Conservation (phyloP, 2,329 filamentous ascomycete species). For the Hypoxylon sp. region DNA sequence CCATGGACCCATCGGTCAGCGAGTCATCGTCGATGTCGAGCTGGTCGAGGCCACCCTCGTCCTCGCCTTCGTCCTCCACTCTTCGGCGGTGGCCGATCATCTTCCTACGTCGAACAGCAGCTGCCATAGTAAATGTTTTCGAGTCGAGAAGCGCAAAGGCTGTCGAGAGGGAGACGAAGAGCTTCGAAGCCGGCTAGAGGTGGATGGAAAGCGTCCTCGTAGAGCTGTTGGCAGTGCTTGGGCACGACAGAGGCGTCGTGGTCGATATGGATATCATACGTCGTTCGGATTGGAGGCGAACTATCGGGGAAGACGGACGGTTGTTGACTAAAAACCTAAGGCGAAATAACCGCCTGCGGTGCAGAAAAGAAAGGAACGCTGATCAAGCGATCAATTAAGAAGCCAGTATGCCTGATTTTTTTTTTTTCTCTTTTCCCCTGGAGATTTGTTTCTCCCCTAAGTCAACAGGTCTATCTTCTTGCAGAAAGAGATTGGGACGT, state of each 20-base stretch:
- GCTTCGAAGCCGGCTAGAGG: conserved; percentile 18
- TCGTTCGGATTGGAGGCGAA: conserved; percentile 34
- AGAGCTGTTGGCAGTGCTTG: conserved; percentile 34
- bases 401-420: conserved; percentile 36
- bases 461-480: conserved; percentile 23
- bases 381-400: conserved; percentile 39
- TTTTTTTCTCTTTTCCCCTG: conserved; percentile 21
- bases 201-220: conserved; percentile 30
- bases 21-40: conserved; percentile 71
- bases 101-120: conserved; percentile 66
- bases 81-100: conserved; percentile 72
- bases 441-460: conserved; percentile 13
- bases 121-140: conserved; percentile 53
- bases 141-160: conserved; percentile 20
- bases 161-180: conserved; percentile 18
- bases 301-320: conserved; percentile 32
- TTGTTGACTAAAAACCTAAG: conserved; percentile 36
- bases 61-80: conserved; percentile 74
- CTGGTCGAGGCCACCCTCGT: conserved; percentile 65
- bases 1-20: conserved; percentile 68
- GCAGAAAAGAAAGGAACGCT: conserved; percentile 34
- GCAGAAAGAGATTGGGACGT: conserved; percentile 18
- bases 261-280: conserved; percentile 43
- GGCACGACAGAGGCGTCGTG: conserved; percentile 45
- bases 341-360: conserved; percentile 46